Conservation (phyloP, 257 asterid species). For the Orobanche coerulescens region DNA sequence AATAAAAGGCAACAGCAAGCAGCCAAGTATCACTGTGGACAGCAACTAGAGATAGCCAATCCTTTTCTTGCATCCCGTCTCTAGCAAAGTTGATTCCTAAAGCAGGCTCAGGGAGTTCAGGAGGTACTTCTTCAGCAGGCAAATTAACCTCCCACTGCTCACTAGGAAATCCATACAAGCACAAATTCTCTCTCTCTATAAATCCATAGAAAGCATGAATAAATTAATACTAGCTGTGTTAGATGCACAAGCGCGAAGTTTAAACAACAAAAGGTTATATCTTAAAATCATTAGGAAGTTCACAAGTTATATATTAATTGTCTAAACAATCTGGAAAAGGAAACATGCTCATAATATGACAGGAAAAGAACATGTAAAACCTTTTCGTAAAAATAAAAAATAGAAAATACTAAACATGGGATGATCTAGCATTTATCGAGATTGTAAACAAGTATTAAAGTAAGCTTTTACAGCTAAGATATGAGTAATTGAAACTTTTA, state of each 20-base stretch:
- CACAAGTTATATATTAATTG: neutral
- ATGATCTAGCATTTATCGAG: neutral
- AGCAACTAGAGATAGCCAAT: slow-evolving; percentile 61
- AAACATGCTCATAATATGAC: neutral
- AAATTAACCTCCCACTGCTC: slow-evolving; percentile 67
- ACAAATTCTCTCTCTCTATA: slow-evolving; percentile 60
- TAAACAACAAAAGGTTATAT: neutral
- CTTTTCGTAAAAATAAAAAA: too few relatives aligned
- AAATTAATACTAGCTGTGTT: slow-evolving; percentile 17
- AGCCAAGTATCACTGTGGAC: slow-evolving; percentile 70
- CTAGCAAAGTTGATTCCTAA: slow-evolving; percentile 68
- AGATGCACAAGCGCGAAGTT: neutral
- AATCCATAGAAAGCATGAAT: slow-evolving; percentile 15
- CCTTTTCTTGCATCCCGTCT: slow-evolving; percentile 66
- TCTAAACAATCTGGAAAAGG: neutral
- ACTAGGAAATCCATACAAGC: slow-evolving; percentile 56
- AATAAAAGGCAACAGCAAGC: slow-evolving; percentile 54
- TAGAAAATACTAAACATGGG: neutral
- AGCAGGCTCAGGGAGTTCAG: slow-evolving; percentile 73
- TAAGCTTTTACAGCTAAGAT: neutral
- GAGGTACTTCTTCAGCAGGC: slow-evolving; percentile 74
- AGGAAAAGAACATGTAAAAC: too few relatives aligned
- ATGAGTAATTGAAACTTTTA: neutral
- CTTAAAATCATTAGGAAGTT: neutral
- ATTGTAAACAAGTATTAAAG: neutral